phyloP scores from a whole-genome alignment of 2,329 filamentous ascomycete genomes.

The Aureobasidium mangrovei region DNA sequence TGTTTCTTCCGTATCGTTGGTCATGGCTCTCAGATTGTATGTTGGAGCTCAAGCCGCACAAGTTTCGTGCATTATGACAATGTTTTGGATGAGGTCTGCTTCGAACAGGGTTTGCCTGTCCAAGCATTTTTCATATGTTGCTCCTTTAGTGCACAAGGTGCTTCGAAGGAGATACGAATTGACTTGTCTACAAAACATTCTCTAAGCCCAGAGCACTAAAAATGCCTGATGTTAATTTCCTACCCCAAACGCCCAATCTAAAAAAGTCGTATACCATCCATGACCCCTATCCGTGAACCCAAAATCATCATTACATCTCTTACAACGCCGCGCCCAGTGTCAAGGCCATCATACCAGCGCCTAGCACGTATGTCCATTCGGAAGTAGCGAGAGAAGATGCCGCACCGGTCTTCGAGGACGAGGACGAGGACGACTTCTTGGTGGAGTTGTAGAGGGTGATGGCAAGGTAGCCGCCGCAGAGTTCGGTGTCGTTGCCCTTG shows the following conservation, averaged over 20 bases:
- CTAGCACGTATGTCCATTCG: neutral
- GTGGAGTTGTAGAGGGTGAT: slow-evolving; percentile 26
- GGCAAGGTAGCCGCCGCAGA: slow-evolving; percentile 46
- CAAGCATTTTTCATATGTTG: too few species aligned
- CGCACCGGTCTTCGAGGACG: neutral
- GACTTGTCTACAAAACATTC: too few species aligned
- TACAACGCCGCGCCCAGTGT: slow-evolving; percentile 1
- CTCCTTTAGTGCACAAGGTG: too few species aligned
- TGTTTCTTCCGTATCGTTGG: too few species aligned
- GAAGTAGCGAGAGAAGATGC: neutral
- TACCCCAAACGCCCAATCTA: neutral
- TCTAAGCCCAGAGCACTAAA: too few species aligned
- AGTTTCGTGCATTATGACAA: too few species aligned
- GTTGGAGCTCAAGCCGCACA: too few species aligned
- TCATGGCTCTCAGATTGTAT: too few species aligned
- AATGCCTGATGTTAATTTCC: slow-evolving; percentile 16
- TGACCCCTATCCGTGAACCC: neutral
- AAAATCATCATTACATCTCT: neutral
- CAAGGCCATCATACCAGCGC: slow-evolving; percentile 7
- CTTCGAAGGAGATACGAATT: too few species aligned
- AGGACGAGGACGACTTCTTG: neutral
- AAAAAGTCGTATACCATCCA: neutral
- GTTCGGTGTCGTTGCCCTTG: slow-evolving; percentile 42
- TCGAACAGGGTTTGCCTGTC: too few species aligned
- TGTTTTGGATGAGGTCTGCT: too few species aligned